Percentiles rank a stretch among this genome's conserved stretches.
Evolutionary conservation across 306 rosid genomes (phyloP).

Genomic region (Lathyrus oleraceus): DNA sequence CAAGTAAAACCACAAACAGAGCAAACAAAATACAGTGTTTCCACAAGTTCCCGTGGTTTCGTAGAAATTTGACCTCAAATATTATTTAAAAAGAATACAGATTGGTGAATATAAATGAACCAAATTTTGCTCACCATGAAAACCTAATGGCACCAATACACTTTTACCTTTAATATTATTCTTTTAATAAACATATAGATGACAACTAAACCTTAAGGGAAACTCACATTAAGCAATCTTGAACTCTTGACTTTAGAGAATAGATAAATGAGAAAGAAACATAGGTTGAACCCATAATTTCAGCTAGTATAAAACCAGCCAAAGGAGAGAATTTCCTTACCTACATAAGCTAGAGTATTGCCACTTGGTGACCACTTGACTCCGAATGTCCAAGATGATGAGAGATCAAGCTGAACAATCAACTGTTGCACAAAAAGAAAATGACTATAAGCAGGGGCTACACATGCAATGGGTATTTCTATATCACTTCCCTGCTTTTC

Average conservation of each 20-base stretch:
- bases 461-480: conserved; percentile 23
- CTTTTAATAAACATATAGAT: conserved; percentile 20
- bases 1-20: conserved; percentile 22
- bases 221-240: conserved; percentile 9
- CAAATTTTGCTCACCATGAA: neutral
- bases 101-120: neutral
- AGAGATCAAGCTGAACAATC: conserved; percentile 91
- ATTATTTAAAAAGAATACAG: neutral
- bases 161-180: conserved; percentile 12
- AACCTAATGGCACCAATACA: neutral
- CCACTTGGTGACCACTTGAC: conserved; percentile 99
- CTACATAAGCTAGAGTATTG: conserved; percentile 85
- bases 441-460: conserved; percentile 28
- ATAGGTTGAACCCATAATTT: conserved; percentile 29
- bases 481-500: conserved; percentile 11
- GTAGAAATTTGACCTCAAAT: neutral
- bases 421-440: conserved; percentile 56
- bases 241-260: conserved; percentile 18
- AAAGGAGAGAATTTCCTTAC: conserved; percentile 57
- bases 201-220: conserved; percentile 25
- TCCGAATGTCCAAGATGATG: conserved; percentile 88
- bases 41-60: conserved; percentile 15
- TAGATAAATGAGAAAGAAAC: conserved; percentile 13
- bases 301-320: conserved; percentile 16
- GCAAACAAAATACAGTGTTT: conserved; percentile 7